These are phyloP conservation scores for Neonectria hederae DNA, from an alignment of 2,329 filamentous ascomycete genomes.

Conservation along the genomic window DNA sequence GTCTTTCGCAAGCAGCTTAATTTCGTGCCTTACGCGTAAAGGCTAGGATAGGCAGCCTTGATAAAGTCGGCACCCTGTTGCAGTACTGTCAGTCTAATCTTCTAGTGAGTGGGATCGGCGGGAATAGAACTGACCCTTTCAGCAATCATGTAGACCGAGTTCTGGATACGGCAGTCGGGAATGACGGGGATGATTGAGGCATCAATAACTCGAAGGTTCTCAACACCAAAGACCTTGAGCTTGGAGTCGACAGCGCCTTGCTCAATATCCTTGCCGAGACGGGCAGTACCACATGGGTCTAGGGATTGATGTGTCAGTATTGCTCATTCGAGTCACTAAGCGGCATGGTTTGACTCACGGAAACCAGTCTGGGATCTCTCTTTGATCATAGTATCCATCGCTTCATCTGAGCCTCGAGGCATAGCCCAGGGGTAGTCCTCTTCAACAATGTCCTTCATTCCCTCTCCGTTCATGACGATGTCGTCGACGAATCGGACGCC, in stretches of 20 bases:
- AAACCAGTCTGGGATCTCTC: constrained; percentile 68
- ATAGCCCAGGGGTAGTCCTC: constrained; percentile 68
- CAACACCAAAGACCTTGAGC: constrained; percentile 63
- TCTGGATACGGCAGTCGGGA: constrained; percentile 67
- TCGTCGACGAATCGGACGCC: constrained; percentile 66
- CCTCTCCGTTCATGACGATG: constrained; percentile 63
- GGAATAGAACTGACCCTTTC: constrained; percentile 56
- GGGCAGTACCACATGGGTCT: constrained; percentile 64
- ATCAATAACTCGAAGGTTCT: constrained; percentile 63
- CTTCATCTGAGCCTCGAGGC: constrained; percentile 63
- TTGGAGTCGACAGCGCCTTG: constrained; percentile 62
- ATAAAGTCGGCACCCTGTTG: constrained; percentile 26
- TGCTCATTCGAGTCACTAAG: neutral
- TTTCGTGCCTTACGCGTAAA: neutral
- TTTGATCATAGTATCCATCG: constrained; percentile 64
- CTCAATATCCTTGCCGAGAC: constrained; percentile 59
- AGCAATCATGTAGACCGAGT: constrained; percentile 67
- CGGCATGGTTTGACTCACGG: constrained; percentile 43
- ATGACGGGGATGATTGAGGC: constrained; percentile 66
- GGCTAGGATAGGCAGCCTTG: constrained; percentile 6
- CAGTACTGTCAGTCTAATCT: neutral
- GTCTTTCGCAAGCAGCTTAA: too few species aligned
- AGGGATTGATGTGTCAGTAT: constrained; percentile 7
- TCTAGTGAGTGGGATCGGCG: neutral
- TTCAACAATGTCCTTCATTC: constrained; percentile 63